A percentile compares a stretch with the other conserved stretches of the same genome.
These are phyloP conservation scores for Puccinia triticina DNA, from an alignment of 1,284 basidiomycete genomes.

Conservation along the genomic window DNA sequence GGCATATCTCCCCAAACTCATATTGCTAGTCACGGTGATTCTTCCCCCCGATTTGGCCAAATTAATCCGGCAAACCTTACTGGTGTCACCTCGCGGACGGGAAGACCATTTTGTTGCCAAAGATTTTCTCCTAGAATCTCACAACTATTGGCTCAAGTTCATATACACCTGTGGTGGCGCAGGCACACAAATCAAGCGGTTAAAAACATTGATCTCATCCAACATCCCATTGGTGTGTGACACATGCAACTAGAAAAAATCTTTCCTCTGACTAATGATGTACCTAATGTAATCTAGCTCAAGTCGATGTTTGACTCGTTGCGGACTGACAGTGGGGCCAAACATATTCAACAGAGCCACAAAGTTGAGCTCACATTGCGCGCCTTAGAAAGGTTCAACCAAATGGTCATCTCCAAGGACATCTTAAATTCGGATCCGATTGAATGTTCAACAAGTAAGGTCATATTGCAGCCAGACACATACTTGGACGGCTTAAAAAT, in stretches of 20 bases:
- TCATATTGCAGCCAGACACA: neutral
- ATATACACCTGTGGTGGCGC: neutral
- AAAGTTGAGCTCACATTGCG: neutral
- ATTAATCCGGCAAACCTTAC: neutral
- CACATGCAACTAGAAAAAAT: too few relatives aligned
- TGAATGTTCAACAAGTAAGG: neutral
- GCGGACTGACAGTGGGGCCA: neutral
- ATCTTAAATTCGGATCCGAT: neutral
- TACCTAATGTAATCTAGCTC: neutral
- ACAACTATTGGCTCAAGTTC: slow-evolving; percentile 9
- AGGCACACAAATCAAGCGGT: neutral
- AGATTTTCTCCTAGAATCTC: too few relatives aligned
- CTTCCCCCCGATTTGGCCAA: neutral
- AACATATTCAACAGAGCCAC: neutral
- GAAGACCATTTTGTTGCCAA: too few relatives aligned
- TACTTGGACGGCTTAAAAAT: neutral
- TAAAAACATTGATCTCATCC: neutral
- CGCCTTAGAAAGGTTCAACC: neutral
- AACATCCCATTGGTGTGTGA: neutral
- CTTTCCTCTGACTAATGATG: neutral
- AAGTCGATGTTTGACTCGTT: neutral
- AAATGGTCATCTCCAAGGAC: neutral
- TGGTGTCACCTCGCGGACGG: neutral
- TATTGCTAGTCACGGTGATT: neutral
- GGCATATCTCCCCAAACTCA: neutral